Conservation (phyloP, 2,329 filamentous ascomycete genomes). For the Zymoseptoria passerinii region DNA sequence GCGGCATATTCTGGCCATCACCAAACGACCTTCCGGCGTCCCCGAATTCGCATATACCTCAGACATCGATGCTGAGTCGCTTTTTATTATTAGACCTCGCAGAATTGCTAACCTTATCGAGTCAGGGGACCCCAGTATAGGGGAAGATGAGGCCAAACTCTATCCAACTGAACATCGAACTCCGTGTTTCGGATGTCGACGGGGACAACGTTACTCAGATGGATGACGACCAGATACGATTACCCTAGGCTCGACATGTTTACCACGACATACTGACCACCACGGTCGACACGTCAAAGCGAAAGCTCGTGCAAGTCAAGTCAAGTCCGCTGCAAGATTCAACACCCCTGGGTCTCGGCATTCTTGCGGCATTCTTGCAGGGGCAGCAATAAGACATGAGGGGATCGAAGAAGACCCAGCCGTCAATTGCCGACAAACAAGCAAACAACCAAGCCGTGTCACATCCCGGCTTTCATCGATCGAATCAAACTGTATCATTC, state of each 20-base stretch:
- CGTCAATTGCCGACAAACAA: background rate
- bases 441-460: background rate
- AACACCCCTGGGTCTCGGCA: too few species aligned
- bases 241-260: background rate
- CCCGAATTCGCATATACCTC: too few species aligned
- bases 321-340: background rate
- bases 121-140: background rate
- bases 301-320: background rate
- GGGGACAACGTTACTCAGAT: background rate
- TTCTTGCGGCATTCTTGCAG: background rate
- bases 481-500: background rate
- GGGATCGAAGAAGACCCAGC: background rate
- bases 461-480: background rate
- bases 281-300: background rate
- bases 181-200: background rate
- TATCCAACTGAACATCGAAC: background rate
- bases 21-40: too few species aligned
- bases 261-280: background rate
- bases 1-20: too few species aligned
- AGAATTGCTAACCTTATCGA: background rate
- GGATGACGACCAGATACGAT: background rate
- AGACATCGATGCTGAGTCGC: too few species aligned
- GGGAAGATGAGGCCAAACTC: background rate
- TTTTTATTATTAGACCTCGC: background rate
- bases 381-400: background rate